Conservation (phyloP, 139 green algal genomes). For the Desmodesmus armatus region DNA sequence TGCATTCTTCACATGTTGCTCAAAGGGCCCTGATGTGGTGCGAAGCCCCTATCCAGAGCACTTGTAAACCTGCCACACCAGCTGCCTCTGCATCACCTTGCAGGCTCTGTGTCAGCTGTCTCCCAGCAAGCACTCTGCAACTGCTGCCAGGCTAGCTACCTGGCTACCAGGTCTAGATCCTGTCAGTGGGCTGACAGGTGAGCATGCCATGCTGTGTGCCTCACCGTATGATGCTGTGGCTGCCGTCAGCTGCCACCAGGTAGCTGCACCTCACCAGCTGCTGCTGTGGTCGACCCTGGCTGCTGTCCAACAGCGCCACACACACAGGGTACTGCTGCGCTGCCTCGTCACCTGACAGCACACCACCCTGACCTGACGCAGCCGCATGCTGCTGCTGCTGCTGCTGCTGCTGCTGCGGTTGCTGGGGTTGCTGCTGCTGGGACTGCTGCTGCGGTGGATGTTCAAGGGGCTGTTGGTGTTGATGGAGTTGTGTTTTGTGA, state of each 20-base stretch:
- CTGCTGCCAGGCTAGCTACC: background rate
- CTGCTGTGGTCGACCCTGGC: conserved; percentile 31
- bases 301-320: background rate
- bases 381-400: background rate
- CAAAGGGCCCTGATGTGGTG: too few relatives aligned
- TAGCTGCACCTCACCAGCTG: conserved; percentile 52
- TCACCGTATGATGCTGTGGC: conserved; percentile 60
- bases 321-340: conserved; percentile 15
- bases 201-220: background rate
- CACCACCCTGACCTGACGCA: background rate
- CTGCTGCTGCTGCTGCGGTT: conserved; percentile 11
- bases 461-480: background rate
- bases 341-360: background rate
- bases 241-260: conserved; percentile 84
- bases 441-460: too few relatives aligned
- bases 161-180: background rate
- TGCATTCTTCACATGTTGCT: too few relatives aligned
- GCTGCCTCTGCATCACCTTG: too few relatives aligned
- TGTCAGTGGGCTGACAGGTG: background rate
- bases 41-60: too few relatives aligned
- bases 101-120: too few relatives aligned
- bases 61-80: too few relatives aligned
- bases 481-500: background rate
- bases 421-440: conserved; percentile 14
- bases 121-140: conserved; percentile 28